A percentile compares a stretch with the other conserved stretches of the same genome.
Conservation (phyloP, 805 yeast genomes). For the Teunomyces atbi region DNA sequence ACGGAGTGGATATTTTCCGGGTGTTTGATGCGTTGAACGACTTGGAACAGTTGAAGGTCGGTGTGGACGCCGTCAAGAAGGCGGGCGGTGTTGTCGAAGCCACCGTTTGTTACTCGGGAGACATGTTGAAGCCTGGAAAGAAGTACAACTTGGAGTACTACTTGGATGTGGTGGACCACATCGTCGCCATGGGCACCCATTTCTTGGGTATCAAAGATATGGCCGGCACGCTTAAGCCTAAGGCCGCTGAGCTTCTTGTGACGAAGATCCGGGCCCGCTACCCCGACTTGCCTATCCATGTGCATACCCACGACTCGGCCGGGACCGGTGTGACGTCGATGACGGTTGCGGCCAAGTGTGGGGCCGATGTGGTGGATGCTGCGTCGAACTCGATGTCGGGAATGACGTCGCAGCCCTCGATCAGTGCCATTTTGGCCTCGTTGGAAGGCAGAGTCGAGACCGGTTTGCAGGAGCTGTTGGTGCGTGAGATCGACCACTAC, state of each 20-base stretch:
- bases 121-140: slow-evolving; percentile 93
- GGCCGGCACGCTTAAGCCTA: slow-evolving; percentile 99
- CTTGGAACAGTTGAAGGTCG: slow-evolving; percentile 93
- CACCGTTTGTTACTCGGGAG: slow-evolving; percentile 98
- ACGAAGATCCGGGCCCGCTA: slow-evolving; percentile 78
- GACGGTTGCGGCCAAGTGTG: slow-evolving; percentile 91
- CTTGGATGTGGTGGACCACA: slow-evolving; percentile 72
- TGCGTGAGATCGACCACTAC: slow-evolving; percentile 85
- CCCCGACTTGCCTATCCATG: slow-evolving; percentile 96
- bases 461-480: slow-evolving; percentile 62
- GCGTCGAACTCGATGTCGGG: slow-evolving; percentile 98
- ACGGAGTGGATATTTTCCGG: slow-evolving; percentile 96
- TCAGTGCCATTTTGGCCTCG: slow-evolving; percentile 89
- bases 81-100: slow-evolving; percentile 99
- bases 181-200: slow-evolving; percentile 94
- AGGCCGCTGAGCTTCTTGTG: slow-evolving; percentile 82
- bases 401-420: slow-evolving; percentile 96
- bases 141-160: slow-evolving; percentile 94
- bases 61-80: slow-evolving; percentile 95
- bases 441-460: slow-evolving; percentile 82
- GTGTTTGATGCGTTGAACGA: slow-evolving; percentile 98
- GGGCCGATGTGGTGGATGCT: slow-evolving; percentile 98
- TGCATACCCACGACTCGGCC: slow-evolving; percentile 98
- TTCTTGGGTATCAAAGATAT: slow-evolving; percentile 96
- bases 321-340: slow-evolving; percentile 98